phyloP scores from a whole-genome alignment of 352 stramenopile genomes.

The Phytopythium litorale region DNA sequence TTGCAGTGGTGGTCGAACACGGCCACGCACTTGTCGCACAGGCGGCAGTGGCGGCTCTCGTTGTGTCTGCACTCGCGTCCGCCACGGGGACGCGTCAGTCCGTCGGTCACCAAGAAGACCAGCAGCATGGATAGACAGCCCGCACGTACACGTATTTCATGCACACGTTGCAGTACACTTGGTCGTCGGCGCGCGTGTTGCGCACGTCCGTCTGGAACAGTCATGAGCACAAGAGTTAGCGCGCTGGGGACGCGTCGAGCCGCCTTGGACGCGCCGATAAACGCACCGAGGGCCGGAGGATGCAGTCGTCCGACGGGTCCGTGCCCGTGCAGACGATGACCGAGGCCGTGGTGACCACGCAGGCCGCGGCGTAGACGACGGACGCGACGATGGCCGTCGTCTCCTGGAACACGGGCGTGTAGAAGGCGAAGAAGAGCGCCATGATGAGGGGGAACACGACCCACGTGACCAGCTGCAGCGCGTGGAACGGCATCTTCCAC shows the following conservation, averaged over 20 bases:
- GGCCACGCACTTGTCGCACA: constrained; percentile 96
- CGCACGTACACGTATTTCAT: constrained; percentile 81
- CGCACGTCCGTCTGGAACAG: constrained; percentile 21
- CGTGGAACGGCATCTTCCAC: constrained; percentile 78
- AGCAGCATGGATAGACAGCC: neutral
- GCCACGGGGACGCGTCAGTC: neutral
- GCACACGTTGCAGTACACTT: constrained; percentile 87
- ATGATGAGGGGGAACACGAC: constrained; percentile 78
- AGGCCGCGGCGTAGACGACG: constrained; percentile 51
- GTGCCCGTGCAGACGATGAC: constrained; percentile 63
- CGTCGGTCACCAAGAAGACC: neutral
- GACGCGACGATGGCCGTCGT: constrained; percentile 45
- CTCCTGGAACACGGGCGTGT: constrained; percentile 56
- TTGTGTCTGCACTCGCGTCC: constrained; percentile 45
- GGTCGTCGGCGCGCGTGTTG: constrained; percentile 33
- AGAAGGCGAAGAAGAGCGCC: constrained; percentile 81
- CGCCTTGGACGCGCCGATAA: neutral
- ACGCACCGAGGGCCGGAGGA: constrained; percentile 56
- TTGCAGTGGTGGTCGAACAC: constrained; percentile 98
- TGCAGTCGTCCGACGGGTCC: constrained; percentile 75
- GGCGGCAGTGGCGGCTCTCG: constrained; percentile 90
- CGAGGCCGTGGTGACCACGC: constrained; percentile 45
- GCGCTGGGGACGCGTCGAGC: neutral
- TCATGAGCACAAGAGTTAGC: neutral
- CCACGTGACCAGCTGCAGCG: constrained; percentile 81